Conservation (phyloP, 176 grass and related monocot species). For the Pontederia paniculata region DNA sequence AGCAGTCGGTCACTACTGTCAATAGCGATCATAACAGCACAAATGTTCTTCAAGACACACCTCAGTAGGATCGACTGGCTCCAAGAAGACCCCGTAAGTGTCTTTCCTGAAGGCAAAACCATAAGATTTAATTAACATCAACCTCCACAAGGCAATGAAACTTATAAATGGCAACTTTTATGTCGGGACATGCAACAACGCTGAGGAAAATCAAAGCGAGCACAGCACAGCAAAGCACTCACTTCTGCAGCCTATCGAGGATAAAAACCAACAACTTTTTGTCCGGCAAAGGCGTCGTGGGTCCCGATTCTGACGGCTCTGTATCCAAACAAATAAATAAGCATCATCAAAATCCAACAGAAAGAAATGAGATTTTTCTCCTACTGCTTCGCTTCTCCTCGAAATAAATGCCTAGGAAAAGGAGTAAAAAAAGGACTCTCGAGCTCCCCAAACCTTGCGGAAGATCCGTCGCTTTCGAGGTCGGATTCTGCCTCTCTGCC, state of each 20-base stretch:
- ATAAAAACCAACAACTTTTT: slow-evolving; percentile 96
- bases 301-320: slow-evolving; percentile 68
- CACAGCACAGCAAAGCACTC: slow-evolving; percentile 30
- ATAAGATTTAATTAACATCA: not conserved
- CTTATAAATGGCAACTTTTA: not conserved
- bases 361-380: slow-evolving; percentile 30
- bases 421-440: not conserved
- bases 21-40: slow-evolving; percentile 7
- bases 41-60: slow-evolving; percentile 24
- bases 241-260: slow-evolving; percentile 97
- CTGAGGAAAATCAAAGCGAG: slow-evolving; percentile 4
- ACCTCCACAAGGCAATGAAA: not conserved
- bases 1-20: not conserved
- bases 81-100: slow-evolving; percentile 75
- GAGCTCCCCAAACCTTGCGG: slow-evolving; percentile 50
- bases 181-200: no score
- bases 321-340: slow-evolving; percentile 25
- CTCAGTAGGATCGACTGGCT: slow-evolving; percentile 86
- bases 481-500: slow-evolving; percentile 37
- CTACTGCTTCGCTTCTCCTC: slow-evolving; percentile 15
- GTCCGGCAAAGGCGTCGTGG: slow-evolving; percentile 92
- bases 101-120: slow-evolving; percentile 78
- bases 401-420: slow-evolving; percentile 44
- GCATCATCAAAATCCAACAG: slow-evolving; percentile 16
- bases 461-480: slow-evolving; percentile 71